These are phyloP conservation scores for Globisporangium cystogenes DNA, from an alignment of 352 stramenopile species.

Conservation along the genomic window DNA sequence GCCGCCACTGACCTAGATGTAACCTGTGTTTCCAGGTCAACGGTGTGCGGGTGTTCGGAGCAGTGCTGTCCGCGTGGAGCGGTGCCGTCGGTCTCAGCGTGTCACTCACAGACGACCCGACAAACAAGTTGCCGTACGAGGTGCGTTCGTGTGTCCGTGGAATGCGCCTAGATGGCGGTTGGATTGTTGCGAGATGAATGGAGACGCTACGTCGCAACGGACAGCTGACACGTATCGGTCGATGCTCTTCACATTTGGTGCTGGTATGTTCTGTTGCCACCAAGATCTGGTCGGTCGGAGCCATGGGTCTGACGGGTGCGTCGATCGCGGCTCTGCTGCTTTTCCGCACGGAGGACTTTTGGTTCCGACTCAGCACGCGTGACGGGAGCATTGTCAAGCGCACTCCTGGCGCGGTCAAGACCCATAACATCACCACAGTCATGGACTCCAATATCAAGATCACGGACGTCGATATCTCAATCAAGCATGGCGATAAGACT, in stretches of 20 bases:
- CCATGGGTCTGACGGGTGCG: slow-evolving; percentile 36
- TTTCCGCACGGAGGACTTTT: slow-evolving; percentile 49
- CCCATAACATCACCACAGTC: too few species aligned
- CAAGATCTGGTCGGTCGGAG: slow-evolving; percentile 51
- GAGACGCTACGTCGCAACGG: background rate
- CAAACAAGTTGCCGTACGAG: slow-evolving; percentile 32
- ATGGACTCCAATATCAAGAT: background rate
- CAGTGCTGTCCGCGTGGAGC: slow-evolving; percentile 35
- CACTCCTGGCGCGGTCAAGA: too few species aligned
- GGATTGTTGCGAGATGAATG: too few species aligned
- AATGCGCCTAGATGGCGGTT: too few species aligned
- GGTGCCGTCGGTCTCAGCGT: slow-evolving; percentile 27
- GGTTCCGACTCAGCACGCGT: slow-evolving; percentile 24
- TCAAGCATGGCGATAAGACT: background rate
- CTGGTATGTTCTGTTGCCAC: background rate
- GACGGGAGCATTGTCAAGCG: too few species aligned
- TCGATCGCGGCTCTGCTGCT: slow-evolving; percentile 33
- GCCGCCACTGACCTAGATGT: too few species aligned
- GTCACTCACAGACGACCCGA: slow-evolving; percentile 37
- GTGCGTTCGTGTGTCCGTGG: slow-evolving; percentile 12
- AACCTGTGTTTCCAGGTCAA: slow-evolving; percentile 30
- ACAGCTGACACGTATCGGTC: background rate
- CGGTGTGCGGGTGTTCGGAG: slow-evolving; percentile 35
- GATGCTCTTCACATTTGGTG: background rate
- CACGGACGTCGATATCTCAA: too few species aligned